These are phyloP conservation scores for Neopestalotiopsis sp. DNA, from an alignment of 2,329 filamentous ascomycete species.

Conservation along the genomic window DNA sequence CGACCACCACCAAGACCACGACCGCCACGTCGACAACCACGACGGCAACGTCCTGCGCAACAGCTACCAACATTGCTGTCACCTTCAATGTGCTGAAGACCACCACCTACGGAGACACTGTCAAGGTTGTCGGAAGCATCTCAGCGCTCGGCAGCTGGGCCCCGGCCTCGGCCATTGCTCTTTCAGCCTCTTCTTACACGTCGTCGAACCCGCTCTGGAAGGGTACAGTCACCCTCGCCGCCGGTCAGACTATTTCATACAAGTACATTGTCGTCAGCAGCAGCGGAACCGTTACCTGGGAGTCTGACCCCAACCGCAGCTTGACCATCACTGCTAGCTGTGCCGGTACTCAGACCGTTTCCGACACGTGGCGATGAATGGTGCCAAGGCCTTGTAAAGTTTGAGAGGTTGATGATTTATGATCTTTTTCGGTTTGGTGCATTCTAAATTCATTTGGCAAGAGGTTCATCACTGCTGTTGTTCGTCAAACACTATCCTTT, in stretches of 20 bases:
- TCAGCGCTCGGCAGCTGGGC: slow-evolving; percentile 68
- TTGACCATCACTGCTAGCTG: slow-evolving; percentile 41
- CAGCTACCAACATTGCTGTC: slow-evolving; percentile 56
- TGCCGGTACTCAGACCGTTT: slow-evolving; percentile 31
- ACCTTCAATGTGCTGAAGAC: slow-evolving; percentile 64
- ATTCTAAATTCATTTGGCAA: background rate
- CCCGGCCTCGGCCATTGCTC: slow-evolving; percentile 53
- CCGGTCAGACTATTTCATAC: slow-evolving; percentile 65
- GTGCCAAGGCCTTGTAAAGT: background rate
- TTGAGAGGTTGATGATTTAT: background rate
- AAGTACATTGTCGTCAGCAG: slow-evolving; percentile 69
- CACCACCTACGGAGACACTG: slow-evolving; percentile 65
- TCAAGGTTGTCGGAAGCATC: slow-evolving; percentile 68
- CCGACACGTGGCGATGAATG: slow-evolving; percentile 40
- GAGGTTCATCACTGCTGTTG: background rate
- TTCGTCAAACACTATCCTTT: background rate
- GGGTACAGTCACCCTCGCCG: slow-evolving; percentile 56
- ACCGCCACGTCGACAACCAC: slow-evolving; percentile 25
- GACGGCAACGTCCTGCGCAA: slow-evolving; percentile 40
- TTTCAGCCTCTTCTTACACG: slow-evolving; percentile 66
- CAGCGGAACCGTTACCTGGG: slow-evolving; percentile 65
- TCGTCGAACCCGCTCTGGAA: slow-evolving; percentile 65
- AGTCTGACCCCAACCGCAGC: slow-evolving; percentile 60
- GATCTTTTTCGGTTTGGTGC: background rate
- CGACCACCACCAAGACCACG: slow-evolving; percentile 33